phyloP scores from a whole-genome alignment of 805 yeast species.

The Wickerhamomyces xylosicus region DNA sequence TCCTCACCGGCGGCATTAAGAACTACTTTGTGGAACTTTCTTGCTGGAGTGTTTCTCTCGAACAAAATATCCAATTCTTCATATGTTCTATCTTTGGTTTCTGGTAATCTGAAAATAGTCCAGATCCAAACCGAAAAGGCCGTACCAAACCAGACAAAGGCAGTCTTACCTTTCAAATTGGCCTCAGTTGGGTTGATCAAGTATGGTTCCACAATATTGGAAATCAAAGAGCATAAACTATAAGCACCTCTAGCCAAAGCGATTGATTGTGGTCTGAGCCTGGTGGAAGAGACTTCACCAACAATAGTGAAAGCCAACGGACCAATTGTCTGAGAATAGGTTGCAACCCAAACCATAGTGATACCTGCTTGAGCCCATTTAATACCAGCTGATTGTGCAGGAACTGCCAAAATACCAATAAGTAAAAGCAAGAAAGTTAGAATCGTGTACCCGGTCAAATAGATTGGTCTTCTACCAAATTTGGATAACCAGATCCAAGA shows the following conservation, averaged over 20 bases:
- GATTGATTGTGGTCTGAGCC: constrained; percentile 30
- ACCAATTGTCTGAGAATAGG: constrained; percentile 28
- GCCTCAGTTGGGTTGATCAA: constrained; percentile 37
- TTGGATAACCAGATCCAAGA: constrained; percentile 22
- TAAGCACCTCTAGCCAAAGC: constrained; percentile 23
- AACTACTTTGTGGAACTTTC: too few species aligned
- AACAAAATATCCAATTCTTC: constrained; percentile 53
- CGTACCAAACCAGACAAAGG: constrained; percentile 29
- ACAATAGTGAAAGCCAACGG: constrained; percentile 28
- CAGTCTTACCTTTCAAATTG: constrained; percentile 40
- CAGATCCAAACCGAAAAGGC: constrained; percentile 21
- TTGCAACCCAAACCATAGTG: constrained; percentile 12
- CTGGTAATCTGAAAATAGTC: constrained; percentile 46
- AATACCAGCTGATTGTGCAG: constrained; percentile 7
- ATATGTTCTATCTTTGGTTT: constrained; percentile 45
- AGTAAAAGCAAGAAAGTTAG: constrained; percentile 9
- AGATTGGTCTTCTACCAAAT: constrained; percentile 21
- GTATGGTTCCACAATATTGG: constrained; percentile 34
- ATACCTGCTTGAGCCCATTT: constrained; percentile 15
- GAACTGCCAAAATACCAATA: constrained; percentile 11
- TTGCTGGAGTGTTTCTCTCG: constrained; percentile 30
- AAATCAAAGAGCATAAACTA: constrained; percentile 24
- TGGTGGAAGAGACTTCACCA: constrained; percentile 28
- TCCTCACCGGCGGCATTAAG: too few species aligned
- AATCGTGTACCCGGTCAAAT: constrained; percentile 21